Evolutionary conservation across 2,329 filamentous ascomycete genomes (phyloP), one percentile per base, ranked within the genome.

Genomic region (Trichoderma polysporum): DNA sequence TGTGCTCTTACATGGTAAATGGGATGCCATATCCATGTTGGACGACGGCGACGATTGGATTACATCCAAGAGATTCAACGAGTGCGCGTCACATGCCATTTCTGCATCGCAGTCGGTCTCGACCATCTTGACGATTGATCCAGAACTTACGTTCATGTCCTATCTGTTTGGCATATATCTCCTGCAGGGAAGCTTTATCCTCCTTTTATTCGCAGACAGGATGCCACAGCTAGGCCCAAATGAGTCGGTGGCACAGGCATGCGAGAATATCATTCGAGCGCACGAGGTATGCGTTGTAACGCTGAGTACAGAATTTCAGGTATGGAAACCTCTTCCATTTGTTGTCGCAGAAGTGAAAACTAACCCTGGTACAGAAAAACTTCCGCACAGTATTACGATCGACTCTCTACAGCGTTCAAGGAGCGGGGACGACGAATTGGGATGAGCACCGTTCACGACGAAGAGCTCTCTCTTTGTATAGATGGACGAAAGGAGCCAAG

Each of bases 121-220:
- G 15, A 75, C 79, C 9, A 84, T 85, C 60, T 74, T 85, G 7
- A 74, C 76, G 2, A 75, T 79, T n/a, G 83, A 85, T 68, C 81
- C 81, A 3, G 82, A 84, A 68, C 75, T 85, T 35, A 80, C 79
- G 0, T 85, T 84, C 60, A 84, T 84, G 81, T 82, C 83, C 1
- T 85, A 84, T 69, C 74, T 85, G 3, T 84, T 84, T 60, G 82
- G 83, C 0, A 84, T 84, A 8, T 86, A 85, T 65, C 75, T 85
- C 0, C 75, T 85, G 4, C 82, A 84, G 59, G 82, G 83, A 0
- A 84, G 82, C 68, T 83, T 84, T 57, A 80, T 84, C 22, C 74
- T 85, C 6, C 74, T 84, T 3, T 72, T 84, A 0, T 82, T 84
- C 58, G 81, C 82, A 9, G 83, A 85, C 68, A 77, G 81, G 8